Evolutionary conservation across 2,329 filamentous ascomycete species (phyloP), one percentile per base, ranked within the genome.

Genomic region (Botrytis cinerea): DNA sequence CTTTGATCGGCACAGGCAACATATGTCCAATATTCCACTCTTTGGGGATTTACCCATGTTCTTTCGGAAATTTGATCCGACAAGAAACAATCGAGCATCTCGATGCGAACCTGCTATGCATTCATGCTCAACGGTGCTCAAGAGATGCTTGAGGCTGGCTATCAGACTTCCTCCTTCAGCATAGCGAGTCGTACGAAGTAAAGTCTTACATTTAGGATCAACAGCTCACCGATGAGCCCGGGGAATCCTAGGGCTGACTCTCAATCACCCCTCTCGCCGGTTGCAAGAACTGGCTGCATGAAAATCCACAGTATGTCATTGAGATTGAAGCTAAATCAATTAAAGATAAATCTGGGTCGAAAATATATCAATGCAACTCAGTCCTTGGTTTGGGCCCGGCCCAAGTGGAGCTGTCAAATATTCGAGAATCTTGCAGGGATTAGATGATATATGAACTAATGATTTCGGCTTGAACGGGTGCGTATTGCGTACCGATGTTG

Each of bases 1-100:
- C 68, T 70, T 70, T 70, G 68, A 70, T 70, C 68, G 68, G 61
- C 68, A 70, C 54, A 70, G 32, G 68, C 68, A 70, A 40, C 20
- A 62, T 14, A 70, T 54, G 25, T 2, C 32, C 32, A 67, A 51
- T 67, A n/a, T 67, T 51, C 45, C 32, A 67, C 63, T 51, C 45
- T 51, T 63, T 28, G 40, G 14, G 22, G n/a, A n/a, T 63, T 14
- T 8, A 32, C 43, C 61, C 62, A 46, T 38, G 64, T 54, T 68
- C 9, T 28, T 8, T 54, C 35, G 64, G 64, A 68, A 68, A 68
- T 68, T 68, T 68, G 64, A 51, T 32, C 63, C 62, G 28, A 32
- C 14, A 40, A 18, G 16, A 67, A 28, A 28, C 14, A 40, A 40
- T 51, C 25, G 43, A 66, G 8, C 28, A 51, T n/a, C 22, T 51